Base-by-base conservation (phyloP, 306 rosid species). In the Cucumis melo region DNA sequence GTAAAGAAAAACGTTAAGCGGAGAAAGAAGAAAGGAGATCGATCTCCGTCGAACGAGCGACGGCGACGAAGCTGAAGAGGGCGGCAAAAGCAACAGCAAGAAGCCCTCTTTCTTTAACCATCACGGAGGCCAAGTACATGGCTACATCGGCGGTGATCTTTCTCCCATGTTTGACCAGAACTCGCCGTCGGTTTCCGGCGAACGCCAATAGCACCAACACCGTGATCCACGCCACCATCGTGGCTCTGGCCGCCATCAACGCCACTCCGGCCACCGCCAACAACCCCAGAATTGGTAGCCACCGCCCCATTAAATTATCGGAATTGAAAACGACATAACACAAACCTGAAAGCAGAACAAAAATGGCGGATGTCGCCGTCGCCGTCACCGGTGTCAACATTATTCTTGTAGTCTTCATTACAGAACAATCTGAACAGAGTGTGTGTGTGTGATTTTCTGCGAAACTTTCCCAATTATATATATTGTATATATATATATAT, bases 181-280 rank as follows among this genome's bases (percentile, higher is more conserved):
- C 87, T 74, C 77, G 83, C 50, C 90, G 89, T 32, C 91, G 88
- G 38, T 88, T 87, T 16, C 95, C 92, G 0, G 86, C 82, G 50
- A 87, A 79, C 2, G 85, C 75, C 34, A 89, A 74, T 54, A 91
- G 83, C 82, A 89, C 97, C 79, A 91, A 59, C 15, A 91, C 82
- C 2, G 91, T 91, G 83, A 88, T 79, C 88, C 91, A 89, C n/a
- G 84, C 41, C 57, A 88, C 50, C 87, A 88, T 79, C 65, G 89
- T 80, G 79, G 86, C 91, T 8, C 95, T 75, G 42, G 84, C 84
- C 2, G 82, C 85, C 59, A 79, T 41, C 8, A 87, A 65, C 53
- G 76, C 76, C 61, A 76, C 29, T 23, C 55, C 66, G 5, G 79
- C 13, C 3, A 19, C 17, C 59, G 81, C 4, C 8, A 58, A 1